Evolutionary conservation across 2,329 filamentous ascomycete species (phyloP), one percentile per base, ranked within the genome.

Genomic region (Aureobasidium sp.): DNA sequence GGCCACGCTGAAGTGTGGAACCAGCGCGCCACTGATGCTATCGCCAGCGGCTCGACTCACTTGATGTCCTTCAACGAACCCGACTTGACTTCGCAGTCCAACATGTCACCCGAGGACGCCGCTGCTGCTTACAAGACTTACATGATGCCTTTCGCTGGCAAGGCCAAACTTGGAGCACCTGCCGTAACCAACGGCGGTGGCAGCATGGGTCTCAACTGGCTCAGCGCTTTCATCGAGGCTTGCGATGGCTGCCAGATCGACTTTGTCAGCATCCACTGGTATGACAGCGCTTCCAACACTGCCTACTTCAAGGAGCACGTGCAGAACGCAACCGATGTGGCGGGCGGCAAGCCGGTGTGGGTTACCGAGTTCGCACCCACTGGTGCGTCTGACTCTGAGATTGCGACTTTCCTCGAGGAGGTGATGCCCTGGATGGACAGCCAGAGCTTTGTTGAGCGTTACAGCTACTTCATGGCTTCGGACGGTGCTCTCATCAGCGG

Each of bases 1-100:
- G 66, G 68, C 11, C 73, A 78, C 66, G 74, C 74, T 53, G 53
- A 60, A 51, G 64, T 63, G 61, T 88, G 83, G 81, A 60, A 63
- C 27, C 40, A 56, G 12, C 74, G 77, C 57, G 81, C 76, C 40
- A 65, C 75, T 50, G 64, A 67, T 14, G 79, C 79, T 57, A 76
- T 86, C 57, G 60, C 66, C 47, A 65, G 65, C 11, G 84, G 83
- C 53, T 70, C 77, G 59, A 77, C 73, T 57, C 73, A 76, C 61
- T 67, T 87, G 53, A 75, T 87, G 63, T 75, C 76, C 66, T 86
- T 86, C 78, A 88, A 88, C 75, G 84, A 88, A 74, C 81, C 81
- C 40, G 85, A 88, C 67, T 75, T 77, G 57, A 59, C 60, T 11
- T 64, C 64, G n/a, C 83, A 87, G 70, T 71, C 80, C 61, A 79